Conservation (phyloP, 441 rosid species). For the Geranium incanum region DNA sequence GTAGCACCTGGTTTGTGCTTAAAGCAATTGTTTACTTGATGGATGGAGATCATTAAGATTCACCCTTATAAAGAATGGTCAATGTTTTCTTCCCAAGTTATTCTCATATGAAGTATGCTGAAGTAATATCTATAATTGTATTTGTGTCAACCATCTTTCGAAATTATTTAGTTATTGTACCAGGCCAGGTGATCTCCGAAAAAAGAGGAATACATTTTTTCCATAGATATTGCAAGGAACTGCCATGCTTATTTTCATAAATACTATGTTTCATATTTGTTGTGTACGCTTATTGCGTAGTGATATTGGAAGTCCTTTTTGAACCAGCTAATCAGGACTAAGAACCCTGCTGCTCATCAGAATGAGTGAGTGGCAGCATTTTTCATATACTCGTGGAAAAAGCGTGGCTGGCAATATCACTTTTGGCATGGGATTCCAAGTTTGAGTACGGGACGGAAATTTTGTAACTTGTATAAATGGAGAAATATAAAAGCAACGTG, state of each 20-base stretch:
- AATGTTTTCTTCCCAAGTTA: not conserved
- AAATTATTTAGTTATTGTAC: not conserved
- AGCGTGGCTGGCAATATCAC: conserved; percentile 14
- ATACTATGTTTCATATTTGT: conserved; percentile 11
- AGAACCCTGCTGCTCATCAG: conserved; percentile 35
- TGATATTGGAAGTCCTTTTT: conserved; percentile 19
- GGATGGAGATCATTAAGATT: conserved; percentile 2
- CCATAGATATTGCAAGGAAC: conserved; percentile 6
- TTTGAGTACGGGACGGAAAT: conserved; percentile 24
- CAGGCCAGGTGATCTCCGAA: not conserved
- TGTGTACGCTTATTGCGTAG: conserved; percentile 16
- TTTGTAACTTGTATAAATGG: conserved; percentile 28
- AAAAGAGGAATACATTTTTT: not conserved
- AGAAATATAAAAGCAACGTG: conserved; percentile 23
- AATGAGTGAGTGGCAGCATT: conserved; percentile 35
- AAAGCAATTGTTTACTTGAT: conserved; percentile 12
- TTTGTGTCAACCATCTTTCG: not conserved
- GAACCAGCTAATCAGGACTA: conserved; percentile 54
- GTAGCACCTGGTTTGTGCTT: not conserved
- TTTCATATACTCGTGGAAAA: conserved; percentile 14
- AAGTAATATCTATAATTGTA: not conserved
- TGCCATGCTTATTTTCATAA: not conserved
- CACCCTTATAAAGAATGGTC: not conserved
- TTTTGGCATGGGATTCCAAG: conserved; percentile 21
- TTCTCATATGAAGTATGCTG: not conserved